Conservation (phyloP, 495 filamentous ascomycete genomes). For the Penicillium bovifimosum region DNA sequence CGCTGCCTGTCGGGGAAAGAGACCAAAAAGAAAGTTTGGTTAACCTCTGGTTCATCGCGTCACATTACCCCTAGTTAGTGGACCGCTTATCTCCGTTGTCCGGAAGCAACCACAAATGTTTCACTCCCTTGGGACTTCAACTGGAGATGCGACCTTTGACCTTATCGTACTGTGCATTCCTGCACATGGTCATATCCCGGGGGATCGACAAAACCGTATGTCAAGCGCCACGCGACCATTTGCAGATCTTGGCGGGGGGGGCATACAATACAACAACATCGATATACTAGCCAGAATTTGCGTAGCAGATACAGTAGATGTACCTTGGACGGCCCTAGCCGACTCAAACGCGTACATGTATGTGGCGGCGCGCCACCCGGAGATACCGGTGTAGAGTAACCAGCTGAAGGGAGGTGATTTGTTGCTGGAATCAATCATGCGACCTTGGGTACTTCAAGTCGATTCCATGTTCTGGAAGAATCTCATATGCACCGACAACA, state of each 20-base stretch:
- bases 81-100: constrained; percentile 10
- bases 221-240: constrained; percentile 18
- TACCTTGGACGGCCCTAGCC: too few species aligned
- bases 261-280: not conserved
- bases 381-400: constrained; percentile 1
- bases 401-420: not conserved
- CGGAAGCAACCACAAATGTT: constrained; percentile 15
- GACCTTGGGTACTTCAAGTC: not conserved
- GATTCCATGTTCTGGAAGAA: constrained; percentile 1
- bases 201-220: constrained; percentile 18
- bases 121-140: not conserved
- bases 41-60: constrained; percentile 6
- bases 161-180: constrained; percentile 3
- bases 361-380: constrained; percentile 11
- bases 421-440: not conserved
- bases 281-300: not conserved
- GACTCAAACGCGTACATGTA: not conserved
- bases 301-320: not conserved
- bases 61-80: constrained; percentile 8
- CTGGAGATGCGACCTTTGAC: constrained; percentile 3
- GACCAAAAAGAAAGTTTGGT: constrained; percentile 10
- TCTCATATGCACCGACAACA: not conserved
- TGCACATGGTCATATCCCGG: constrained; percentile 14
- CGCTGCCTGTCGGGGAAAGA: constrained; percentile 8
- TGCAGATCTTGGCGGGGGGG: constrained; percentile 3